Evolutionary conservation across 306 rosid species (phyloP), one percentile per base, ranked within the genome.

Genomic region (Cyclanthera cordifolia): DNA sequence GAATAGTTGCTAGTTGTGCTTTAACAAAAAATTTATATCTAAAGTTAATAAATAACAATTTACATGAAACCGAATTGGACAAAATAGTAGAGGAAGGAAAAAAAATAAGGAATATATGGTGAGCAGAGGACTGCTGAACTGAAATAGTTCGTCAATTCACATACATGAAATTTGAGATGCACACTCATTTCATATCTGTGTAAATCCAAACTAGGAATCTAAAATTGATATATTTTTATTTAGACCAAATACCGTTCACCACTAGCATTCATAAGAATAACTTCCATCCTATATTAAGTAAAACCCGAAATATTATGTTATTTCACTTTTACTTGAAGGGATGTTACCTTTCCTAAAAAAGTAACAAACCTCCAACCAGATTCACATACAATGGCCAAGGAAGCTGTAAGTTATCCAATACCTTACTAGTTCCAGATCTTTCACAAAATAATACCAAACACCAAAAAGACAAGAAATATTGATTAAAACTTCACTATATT

Each of bases 71-170:
- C 41, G 69, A 63, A 5, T 14, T 1, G 53, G 11, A 20, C 27
- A n/a, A 64, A 52, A 6, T 6, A 24, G n/a, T 19, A 39, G 17
- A 12, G 49, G 28, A 60, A 60, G 49, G 34, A 63, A 20, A 52
- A 20, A 2, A 63, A 63, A 43, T 3, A 43, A 63, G 19, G 32
- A 10, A 21, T 41, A 63, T 43, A 63, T 63, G 52, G 52, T 6
- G 69, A 43, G 52, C 69, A 63, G 51, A 19, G 17, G 51, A 63
- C 52, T 6, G 52, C 34, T 43, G 53, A n/a, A 21, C 70, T 45
- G 49, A 64, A 64, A 23, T 41, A 43, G 70, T 64, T 64, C 14
- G 12, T 3, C 0, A 64, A 64, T 2, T 43, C 53, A 43, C 20
- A 46, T 61, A 13, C 46, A 20, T 27, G 1, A 61, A 60, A 24